Base-by-base conservation (phyloP, 257 asterid genomes). In the Primulina eburnea region DNA sequence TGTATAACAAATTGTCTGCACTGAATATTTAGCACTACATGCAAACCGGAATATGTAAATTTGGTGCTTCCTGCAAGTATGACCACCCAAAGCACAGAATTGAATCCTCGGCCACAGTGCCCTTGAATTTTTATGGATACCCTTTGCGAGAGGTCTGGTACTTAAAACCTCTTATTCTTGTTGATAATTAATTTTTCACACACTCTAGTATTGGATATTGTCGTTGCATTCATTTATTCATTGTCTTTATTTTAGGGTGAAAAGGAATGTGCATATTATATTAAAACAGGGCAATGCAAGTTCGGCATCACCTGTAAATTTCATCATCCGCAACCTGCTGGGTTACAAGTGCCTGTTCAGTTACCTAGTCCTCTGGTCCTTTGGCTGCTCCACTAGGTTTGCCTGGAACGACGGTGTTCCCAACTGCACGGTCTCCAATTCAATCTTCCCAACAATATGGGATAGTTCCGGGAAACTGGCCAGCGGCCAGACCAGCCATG, bases 41-140 rank as follows among this genome's bases (percentile, higher is more conserved):
- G 95, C 89, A 85, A 76, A 91, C 96, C 26, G 95, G 99, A 71
- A 82, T 74, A 81, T 94, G 99, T 82, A 91, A 89, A 82, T 94
- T 79, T 75, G 99, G 99, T 75, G 75, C 85, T 63, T 90, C 97
- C 77, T 93, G 99, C 92, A 93, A 90, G 80, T 93, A 89, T 71
- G 85, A 93, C 82, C 99, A 93, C 77, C 99, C 99, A 70, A 91
- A 90, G 76, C 90, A 80, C 56, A 95, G 92, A 78, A 76, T 79
- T 72, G 96, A 90, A 71, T 80, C 93, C 71, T 80, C 91, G 17
- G 75, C 82, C 30, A 85, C 87, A 0, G 85, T 87, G 75, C 60
- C 85, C 34, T 83, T 85, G 60, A 94, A 89, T 63, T 55, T 85
- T 52, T 81, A 72, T 62, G 99, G 99, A 75, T 91, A 84, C 78